Base-by-base conservation (phyloP, 2,329 filamentous ascomycete genomes). In the Colletotrichum neosansevieriae region DNA sequence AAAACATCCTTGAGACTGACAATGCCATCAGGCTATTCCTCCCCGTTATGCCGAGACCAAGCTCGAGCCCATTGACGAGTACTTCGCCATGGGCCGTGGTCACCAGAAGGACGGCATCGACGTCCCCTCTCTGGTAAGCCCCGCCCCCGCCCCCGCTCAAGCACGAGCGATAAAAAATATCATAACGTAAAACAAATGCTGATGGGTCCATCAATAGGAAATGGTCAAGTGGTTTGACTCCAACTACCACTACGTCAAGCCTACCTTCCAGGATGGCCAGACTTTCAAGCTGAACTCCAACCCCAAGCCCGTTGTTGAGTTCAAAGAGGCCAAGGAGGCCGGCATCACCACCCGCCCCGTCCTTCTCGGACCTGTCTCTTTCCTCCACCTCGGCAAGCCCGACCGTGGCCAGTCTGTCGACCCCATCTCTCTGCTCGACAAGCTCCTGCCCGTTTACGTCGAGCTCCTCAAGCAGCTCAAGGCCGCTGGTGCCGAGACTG, bases 141-240 rank as follows among this genome's bases (percentile, higher is more conserved):
- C 67, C 62, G 63, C 58, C 58, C 53, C 58, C 58, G 36, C 67
- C 59, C 62, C 54, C 61, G 56, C 58, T 50, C 45, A 45, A 58
- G 53, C 38, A 53, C 61, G 49, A 36, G 86, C 88, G 82, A 82
- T 71, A 45, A 57, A 7, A 69, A 34, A 69, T 87, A 86, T 5
- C 7, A 59, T 47, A 47, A 34, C 59, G 51, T 51, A 42, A 58
- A 62, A 51, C 36, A 58, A 67, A 15, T 69, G 15, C 57, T 69
- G 32, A 69, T 32, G 57, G 29, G 6, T 38, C 36, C 51, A 50
- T 60, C 49, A 66, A 58, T 32, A 71, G 70, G 96, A 99, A 89
- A 99, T 99, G 96, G 96, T 99, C 78, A 99, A 99, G 89, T 99
- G 96, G 96, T 99, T 99, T 81, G 96, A 99, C 89, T 97, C 94